Evolutionary conservation across 148 eudicot genomes (phyloP).

Genomic region (Chenopodium suecicum): DNA sequence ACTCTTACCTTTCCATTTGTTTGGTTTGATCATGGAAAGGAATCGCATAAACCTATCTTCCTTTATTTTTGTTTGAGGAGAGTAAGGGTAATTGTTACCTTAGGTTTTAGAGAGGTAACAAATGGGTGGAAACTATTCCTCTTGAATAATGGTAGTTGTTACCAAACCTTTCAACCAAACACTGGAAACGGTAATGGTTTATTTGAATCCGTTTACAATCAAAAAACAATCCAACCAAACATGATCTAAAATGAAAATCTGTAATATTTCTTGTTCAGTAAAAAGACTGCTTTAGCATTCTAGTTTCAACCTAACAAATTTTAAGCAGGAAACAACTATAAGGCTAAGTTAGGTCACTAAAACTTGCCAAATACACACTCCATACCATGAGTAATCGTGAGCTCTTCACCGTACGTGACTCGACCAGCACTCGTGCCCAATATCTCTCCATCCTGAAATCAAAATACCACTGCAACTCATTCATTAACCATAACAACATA

Average conservation of each 20-base stretch:
- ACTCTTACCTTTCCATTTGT: too few relatives aligned
- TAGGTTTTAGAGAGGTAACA: too few relatives aligned
- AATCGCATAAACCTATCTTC: too few relatives aligned
- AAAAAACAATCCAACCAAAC: too few relatives aligned
- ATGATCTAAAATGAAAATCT: not conserved
- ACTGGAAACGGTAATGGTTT: too few relatives aligned
- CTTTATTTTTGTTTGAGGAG: too few relatives aligned
- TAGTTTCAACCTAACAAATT: not conserved
- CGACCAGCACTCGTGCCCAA: slow-evolving; percentile 37
- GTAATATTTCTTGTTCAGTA: not conserved
- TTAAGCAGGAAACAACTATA: not conserved
- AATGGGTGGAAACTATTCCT: too few relatives aligned
- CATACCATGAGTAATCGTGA: slow-evolving; percentile 56
- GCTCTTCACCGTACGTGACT: slow-evolving; percentile 51
- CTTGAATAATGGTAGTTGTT: too few relatives aligned
- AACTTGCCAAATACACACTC: not conserved
- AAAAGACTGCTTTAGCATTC: not conserved
- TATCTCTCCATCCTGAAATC: slow-evolving; percentile 67
- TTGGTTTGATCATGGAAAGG: too few relatives aligned
- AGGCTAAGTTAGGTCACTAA: not conserved
- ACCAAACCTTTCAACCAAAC: too few relatives aligned
- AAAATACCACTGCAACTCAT: slow-evolving; percentile 13
- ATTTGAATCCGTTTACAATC: too few relatives aligned
- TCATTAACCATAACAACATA: slow-evolving; percentile 15
- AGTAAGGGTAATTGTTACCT: too few relatives aligned